A percentile compares a stretch with the other conserved stretches of the same genome.
phyloP scores from a whole-genome alignment of 2,329 filamentous ascomycete genomes.

The Triangularia verruculosa region DNA sequence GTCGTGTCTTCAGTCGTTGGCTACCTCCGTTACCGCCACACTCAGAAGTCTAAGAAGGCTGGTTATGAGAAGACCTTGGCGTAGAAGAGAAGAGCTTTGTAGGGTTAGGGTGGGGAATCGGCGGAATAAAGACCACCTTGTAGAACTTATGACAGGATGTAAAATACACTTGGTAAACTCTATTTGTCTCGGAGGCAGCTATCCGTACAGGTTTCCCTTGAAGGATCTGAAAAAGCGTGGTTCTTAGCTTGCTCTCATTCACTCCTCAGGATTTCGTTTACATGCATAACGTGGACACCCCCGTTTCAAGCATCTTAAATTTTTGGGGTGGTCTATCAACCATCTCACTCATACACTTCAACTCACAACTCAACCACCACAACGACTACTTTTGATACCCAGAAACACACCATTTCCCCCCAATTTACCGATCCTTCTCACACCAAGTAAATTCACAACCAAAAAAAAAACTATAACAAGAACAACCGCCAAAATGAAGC shows the following conservation, averaged over 20 bases:
- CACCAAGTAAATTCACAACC: background rate
- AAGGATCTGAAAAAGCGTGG: background rate
- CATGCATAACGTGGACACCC: conserved; percentile 1
- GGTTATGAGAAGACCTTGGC: conserved; percentile 46
- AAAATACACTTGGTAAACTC: background rate
- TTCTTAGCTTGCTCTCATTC: background rate
- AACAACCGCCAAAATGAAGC: conserved; percentile 79
- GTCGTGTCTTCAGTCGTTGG: conserved; percentile 46
- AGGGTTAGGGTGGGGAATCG: background rate
- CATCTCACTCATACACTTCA: background rate
- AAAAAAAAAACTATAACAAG: conserved; percentile 4
- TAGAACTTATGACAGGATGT: background rate
- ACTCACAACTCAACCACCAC: background rate
- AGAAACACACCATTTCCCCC: background rate
- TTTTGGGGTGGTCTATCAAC: background rate
- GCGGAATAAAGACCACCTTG: background rate
- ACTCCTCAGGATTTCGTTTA: background rate
- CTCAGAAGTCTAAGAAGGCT: conserved; percentile 28
- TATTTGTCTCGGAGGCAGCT: background rate
- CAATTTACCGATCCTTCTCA: background rate
- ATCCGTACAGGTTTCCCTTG: background rate
- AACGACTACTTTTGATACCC: conserved; percentile 7
- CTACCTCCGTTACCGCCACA: conserved; percentile 36
- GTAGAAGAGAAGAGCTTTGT: conserved; percentile 29
- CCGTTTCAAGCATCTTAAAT: conserved; percentile 5